Conservation (phyloP, 1,139 yeast species). For the Kurtzmaniella quercitrusa region DNA sequence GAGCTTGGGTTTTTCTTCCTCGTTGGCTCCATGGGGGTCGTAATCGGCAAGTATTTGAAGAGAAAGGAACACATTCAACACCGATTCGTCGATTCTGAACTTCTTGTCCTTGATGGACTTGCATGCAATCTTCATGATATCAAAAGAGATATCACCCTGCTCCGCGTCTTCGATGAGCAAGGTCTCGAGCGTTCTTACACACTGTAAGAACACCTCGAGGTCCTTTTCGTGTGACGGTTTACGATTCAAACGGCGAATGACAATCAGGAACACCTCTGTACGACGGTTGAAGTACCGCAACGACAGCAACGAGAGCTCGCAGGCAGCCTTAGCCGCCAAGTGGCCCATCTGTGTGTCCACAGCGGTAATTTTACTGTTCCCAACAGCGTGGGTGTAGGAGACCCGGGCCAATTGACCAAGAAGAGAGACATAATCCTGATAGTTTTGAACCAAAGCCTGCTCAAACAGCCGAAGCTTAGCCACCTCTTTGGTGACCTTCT, state of each 20-base stretch:
- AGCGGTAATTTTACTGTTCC: slow-evolving; percentile 32
- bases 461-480: slow-evolving; percentile 74
- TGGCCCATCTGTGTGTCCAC: slow-evolving; percentile 48
- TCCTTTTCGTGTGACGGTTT: slow-evolving; percentile 45
- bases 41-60: slow-evolving; percentile 76
- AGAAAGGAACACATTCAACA: slow-evolving; percentile 68
- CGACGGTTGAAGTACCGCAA: slow-evolving; percentile 80
- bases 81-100: slow-evolving; percentile 80
- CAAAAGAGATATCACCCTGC: slow-evolving; percentile 77
- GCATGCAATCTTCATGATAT: slow-evolving; percentile 60
- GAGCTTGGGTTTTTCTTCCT: slow-evolving; percentile 41
- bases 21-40: slow-evolving; percentile 56
- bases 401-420: slow-evolving; percentile 42
- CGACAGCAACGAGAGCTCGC: slow-evolving; percentile 61
- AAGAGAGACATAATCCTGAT: slow-evolving; percentile 61
- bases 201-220: slow-evolving; percentile 48
- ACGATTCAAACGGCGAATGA: slow-evolving; percentile 62
- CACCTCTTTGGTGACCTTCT: slow-evolving; percentile 79
- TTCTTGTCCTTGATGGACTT: slow-evolving; percentile 72
- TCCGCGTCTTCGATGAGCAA: slow-evolving; percentile 66
- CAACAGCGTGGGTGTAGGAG: slow-evolving; percentile 36
- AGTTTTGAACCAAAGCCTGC: slow-evolving; percentile 66
- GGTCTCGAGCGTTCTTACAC: slow-evolving; percentile 62
- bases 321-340: slow-evolving; percentile 69
- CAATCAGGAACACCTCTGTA: slow-evolving; percentile 61